These are phyloP conservation scores for Cutaneotrichosporon cutaneum DNA, from an alignment of 1,284 basidiomycete species.

Conservation along the genomic window DNA sequence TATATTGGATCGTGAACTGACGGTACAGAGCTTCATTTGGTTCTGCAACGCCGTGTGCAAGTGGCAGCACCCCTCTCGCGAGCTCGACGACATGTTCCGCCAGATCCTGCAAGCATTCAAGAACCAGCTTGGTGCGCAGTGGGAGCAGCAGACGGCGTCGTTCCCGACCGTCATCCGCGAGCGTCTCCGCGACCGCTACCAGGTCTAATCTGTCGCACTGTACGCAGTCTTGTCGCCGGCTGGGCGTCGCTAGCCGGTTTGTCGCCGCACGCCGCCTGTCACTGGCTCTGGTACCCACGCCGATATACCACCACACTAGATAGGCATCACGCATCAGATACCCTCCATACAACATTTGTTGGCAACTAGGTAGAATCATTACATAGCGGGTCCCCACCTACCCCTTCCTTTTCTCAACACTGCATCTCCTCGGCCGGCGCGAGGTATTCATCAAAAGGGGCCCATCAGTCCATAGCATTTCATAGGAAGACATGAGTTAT, in stretches of 20 bases:
- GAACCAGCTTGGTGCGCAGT: constrained; percentile 44
- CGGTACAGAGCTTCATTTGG: constrained; percentile 74
- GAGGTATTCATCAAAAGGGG: constrained; percentile 19
- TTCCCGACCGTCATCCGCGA: constrained; percentile 50
- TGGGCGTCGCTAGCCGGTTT: neutral
- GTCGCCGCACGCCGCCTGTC: neutral
- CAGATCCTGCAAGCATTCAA: constrained; percentile 52
- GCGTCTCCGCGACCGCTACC: constrained; percentile 50
- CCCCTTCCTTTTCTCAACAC: constrained; percentile 8
- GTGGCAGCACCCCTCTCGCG: constrained; percentile 83
- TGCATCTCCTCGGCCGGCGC: constrained; percentile 26
- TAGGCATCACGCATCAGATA: constrained; percentile 31
- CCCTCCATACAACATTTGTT: constrained; percentile 25
- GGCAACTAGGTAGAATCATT: constrained; percentile 23
- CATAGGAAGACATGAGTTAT: constrained; percentile 15
- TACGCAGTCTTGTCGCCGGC: neutral
- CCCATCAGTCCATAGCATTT: constrained; percentile 27
- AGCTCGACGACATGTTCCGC: constrained; percentile 87
- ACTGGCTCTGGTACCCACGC: constrained; percentile 22
- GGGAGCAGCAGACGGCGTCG: constrained; percentile 39
- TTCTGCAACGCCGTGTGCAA: constrained; percentile 96
- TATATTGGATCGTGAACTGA: neutral
- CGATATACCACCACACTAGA: constrained; percentile 26
- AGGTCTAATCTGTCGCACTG: constrained; percentile 33
- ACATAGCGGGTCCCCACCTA: constrained; percentile 8